Evolutionary conservation across 176 grass and related monocot genomes (phyloP).

Genomic region (Paspalum vaginatum): DNA sequence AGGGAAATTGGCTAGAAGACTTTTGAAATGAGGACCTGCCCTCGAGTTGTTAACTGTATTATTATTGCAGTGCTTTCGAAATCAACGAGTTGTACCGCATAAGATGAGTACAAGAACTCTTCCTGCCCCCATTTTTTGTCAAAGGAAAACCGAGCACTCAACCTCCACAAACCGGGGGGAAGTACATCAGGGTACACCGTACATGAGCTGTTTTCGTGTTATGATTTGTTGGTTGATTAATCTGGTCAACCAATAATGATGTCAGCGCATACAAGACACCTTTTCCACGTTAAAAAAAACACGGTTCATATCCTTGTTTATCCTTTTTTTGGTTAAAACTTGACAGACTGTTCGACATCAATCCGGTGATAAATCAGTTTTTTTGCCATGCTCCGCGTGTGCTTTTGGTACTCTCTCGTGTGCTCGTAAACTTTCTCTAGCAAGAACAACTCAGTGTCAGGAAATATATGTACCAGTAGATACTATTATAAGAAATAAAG

Average conservation of each 20-base stretch:
- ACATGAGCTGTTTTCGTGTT: neutral
- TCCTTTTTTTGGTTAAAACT: neutral
- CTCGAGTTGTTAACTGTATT: too few species aligned
- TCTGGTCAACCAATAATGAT: neutral
- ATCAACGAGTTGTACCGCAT: too few species aligned
- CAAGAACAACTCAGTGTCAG: neutral
- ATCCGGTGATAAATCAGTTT: neutral
- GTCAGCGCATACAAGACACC: neutral
- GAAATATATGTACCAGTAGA: neutral
- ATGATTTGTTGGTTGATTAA: neutral
- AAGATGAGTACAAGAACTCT: too few species aligned
- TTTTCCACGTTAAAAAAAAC: neutral
- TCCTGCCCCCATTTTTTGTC: too few species aligned
- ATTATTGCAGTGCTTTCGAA: neutral
- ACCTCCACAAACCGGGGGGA: neutral
- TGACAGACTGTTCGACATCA: neutral
- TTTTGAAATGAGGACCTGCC: too few species aligned
- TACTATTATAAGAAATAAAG: too few species aligned
- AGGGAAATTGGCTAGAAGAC: neutral
- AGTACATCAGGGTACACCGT: constrained; percentile 32
- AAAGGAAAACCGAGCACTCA: neutral
- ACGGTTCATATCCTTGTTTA: neutral
- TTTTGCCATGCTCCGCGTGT: too few species aligned
- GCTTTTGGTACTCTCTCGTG: neutral
- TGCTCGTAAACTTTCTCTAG: neutral